Evolutionary conservation across 768 basidiomycete species (phyloP).

Genomic region (Cystobasidium tubakii): DNA sequence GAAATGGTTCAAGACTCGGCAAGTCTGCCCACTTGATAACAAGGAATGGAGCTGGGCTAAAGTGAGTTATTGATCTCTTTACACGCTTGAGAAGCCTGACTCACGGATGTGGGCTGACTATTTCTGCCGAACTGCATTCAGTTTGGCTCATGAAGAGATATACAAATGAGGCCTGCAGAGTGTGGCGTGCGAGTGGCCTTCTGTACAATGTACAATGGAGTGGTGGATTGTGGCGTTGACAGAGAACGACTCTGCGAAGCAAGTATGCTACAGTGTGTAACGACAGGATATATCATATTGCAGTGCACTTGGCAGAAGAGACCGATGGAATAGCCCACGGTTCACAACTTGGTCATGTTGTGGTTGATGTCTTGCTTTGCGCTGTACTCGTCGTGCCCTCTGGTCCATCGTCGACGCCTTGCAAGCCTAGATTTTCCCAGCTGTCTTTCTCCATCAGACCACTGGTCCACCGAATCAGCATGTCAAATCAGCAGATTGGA

Average conservation of each 20-base stretch:
- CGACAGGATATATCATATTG: conserved; percentile 3
- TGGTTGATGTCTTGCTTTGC: not conserved
- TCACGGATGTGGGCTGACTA: too few species aligned
- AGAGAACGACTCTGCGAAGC: not conserved
- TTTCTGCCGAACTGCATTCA: not conserved
- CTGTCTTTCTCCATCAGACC: conserved; percentile 51
- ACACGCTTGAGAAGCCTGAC: too few species aligned
- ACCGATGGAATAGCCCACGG: not conserved
- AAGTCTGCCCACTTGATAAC: conserved; percentile 90
- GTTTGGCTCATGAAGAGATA: too few species aligned
- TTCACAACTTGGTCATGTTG: not conserved
- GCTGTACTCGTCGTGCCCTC: not conserved
- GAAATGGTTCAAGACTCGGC: conserved; percentile 95
- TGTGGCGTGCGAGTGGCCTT: not conserved
- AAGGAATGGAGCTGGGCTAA: conserved; percentile 63
- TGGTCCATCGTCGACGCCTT: conserved; percentile 8
- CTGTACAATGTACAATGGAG: too few species aligned
- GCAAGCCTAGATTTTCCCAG: conserved; percentile 49
- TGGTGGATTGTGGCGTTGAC: too few species aligned
- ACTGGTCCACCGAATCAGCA: conserved; percentile 44
- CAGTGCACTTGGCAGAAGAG: not conserved
- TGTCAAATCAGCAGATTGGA: not conserved
- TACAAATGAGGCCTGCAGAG: too few species aligned
- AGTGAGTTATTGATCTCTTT: not conserved
- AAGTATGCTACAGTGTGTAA: conserved; percentile 1